Percentiles rank a stretch among this genome's conserved stretches.
These are phyloP conservation scores for Ceratocystis harringtonii DNA, from an alignment of 2,329 filamentous ascomycete genomes.

Conservation along the genomic window DNA sequence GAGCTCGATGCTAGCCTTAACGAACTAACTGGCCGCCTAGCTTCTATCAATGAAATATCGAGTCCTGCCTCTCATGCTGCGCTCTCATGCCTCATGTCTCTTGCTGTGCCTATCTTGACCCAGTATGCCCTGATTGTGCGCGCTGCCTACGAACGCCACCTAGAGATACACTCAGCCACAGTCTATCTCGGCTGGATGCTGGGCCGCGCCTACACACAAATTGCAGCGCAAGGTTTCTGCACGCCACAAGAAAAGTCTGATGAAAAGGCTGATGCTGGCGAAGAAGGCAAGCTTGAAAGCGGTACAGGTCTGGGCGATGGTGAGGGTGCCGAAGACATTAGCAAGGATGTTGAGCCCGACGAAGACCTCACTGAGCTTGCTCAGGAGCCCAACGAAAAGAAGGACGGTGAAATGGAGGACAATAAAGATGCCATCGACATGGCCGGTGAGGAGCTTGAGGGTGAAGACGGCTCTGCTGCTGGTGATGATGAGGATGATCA, in stretches of 20 bases:
- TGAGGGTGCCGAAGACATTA: conserved; percentile 90
- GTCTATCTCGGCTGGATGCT: conserved; percentile 64
- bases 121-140: conserved; percentile 54
- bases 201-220: conserved; percentile 59
- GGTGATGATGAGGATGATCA: conserved; percentile 45
- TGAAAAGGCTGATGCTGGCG: conserved; percentile 54
- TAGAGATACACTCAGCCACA: conserved; percentile 51
- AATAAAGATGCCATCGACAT: conserved; percentile 81
- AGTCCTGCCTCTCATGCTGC: neutral
- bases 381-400: conserved; percentile 60
- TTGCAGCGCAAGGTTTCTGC: conserved; percentile 80
- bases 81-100: conserved; percentile 33
- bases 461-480: conserved; percentile 55
- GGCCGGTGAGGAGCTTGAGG: conserved; percentile 83
- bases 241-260: conserved; percentile 69
- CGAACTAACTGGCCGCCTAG: conserved; percentile 25
- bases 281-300: conserved; percentile 69
- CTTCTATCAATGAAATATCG: neutral
- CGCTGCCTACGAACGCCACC: conserved; percentile 42
- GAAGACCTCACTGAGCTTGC: conserved; percentile 87
- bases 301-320: conserved; percentile 92
- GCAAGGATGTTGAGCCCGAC: conserved; percentile 86
- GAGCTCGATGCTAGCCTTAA: conserved; percentile 25
- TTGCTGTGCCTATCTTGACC: conserved; percentile 54
- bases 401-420: conserved; percentile 53